These are phyloP conservation scores for Syncephalis fuscata DNA, from an alignment of 371 early-diverging fungal genomes.

Conservation along the genomic window DNA sequence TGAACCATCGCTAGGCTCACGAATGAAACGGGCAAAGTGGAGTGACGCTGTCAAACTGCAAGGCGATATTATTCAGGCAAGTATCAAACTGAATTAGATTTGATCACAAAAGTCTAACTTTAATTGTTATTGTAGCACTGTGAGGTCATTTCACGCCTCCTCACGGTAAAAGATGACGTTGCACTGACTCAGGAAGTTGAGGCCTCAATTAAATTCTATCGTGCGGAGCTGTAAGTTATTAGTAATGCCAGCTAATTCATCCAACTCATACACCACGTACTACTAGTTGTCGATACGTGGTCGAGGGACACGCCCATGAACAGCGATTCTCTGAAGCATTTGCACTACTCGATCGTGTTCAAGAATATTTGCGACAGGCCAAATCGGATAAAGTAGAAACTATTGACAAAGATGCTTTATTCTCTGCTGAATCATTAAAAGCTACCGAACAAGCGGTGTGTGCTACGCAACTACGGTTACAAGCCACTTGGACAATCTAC, in stretches of 20 bases:
- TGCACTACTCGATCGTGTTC: slow-evolving; percentile 42
- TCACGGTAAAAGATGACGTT: slow-evolving; percentile 16
- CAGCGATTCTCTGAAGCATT: slow-evolving; percentile 12
- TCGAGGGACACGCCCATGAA: too few species aligned
- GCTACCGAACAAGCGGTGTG: too few species aligned
- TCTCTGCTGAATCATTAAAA: slow-evolving; percentile 13
- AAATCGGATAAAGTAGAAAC: slow-evolving; percentile 5
- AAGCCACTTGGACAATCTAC: too few species aligned
- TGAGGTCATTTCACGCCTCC: too few species aligned
- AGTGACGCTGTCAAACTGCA: slow-evolving; percentile 48
- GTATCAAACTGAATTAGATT: neutral
- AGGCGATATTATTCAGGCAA: slow-evolving; percentile 46
- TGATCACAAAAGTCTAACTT: too few species aligned
- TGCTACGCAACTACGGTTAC: too few species aligned
- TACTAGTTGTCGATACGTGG: too few species aligned
- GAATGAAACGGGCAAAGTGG: slow-evolving; percentile 19
- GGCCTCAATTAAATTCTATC: slow-evolving; percentile 26
- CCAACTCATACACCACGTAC: too few species aligned
- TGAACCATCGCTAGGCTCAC: slow-evolving; percentile 3
- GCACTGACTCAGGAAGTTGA: slow-evolving; percentile 29
- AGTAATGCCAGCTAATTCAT: too few species aligned
- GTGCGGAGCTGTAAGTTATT: slow-evolving; percentile 24
- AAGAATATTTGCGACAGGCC: slow-evolving; percentile 28
- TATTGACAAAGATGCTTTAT: too few species aligned
- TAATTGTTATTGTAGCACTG: too few species aligned